Evolutionary conservation across 495 filamentous ascomycete species (phyloP).

Genomic region (Thermothielavioides terrestris): DNA sequence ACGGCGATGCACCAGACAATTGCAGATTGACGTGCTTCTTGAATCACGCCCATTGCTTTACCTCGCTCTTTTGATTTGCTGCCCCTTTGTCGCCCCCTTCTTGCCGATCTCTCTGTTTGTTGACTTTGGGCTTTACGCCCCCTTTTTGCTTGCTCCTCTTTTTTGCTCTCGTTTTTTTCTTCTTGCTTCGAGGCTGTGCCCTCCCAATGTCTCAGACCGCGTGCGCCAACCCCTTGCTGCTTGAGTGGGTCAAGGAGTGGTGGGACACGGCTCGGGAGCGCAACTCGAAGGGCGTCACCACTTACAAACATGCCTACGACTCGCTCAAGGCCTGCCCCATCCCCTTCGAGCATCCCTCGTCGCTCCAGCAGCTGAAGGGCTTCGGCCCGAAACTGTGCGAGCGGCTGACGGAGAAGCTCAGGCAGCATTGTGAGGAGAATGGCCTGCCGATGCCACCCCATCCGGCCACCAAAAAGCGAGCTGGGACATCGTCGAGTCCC

Average conservation of each 20-base stretch:
- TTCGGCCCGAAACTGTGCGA: slow-evolving; percentile 64
- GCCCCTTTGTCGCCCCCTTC: background rate
- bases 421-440: slow-evolving; percentile 58
- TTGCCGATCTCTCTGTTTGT: background rate
- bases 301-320: slow-evolving; percentile 74
- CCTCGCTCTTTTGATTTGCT: background rate
- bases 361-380: slow-evolving; percentile 62
- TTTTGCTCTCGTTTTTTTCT: background rate
- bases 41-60: background rate
- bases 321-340: slow-evolving; percentile 74
- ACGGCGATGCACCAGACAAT: background rate
- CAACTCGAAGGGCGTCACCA: slow-evolving; percentile 60
- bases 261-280: slow-evolving; percentile 62
- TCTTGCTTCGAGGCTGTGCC: background rate
- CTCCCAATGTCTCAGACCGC: slow-evolving; percentile 22
- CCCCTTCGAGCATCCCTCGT: slow-evolving; percentile 63
- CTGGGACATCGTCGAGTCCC: slow-evolving; percentile 10
- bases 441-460: slow-evolving; percentile 62
- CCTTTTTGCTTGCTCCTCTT: background rate
- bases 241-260: slow-evolving; percentile 75
- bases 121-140: background rate
- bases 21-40: background rate
- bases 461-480: slow-evolving; percentile 26
- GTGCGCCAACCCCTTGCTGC: slow-evolving; percentile 66
- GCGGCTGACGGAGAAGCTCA: slow-evolving; percentile 59